Conservation (phyloP, 2,329 filamentous ascomycete genomes). For the Atkinsonella hypoxylon region DNA sequence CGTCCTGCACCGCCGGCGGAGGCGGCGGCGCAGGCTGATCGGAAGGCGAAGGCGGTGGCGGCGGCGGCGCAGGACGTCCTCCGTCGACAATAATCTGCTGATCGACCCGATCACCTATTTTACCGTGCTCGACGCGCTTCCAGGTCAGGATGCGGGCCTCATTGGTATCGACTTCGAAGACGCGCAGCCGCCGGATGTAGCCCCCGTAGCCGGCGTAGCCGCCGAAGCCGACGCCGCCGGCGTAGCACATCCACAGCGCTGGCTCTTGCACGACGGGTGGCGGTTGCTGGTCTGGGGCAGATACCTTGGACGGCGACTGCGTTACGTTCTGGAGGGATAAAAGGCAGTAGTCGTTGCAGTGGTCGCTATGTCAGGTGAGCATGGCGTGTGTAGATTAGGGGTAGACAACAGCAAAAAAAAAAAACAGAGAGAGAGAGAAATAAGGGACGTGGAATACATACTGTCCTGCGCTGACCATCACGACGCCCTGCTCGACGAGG, state of each 20-base stretch:
- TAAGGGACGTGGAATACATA: slow-evolving; percentile 31
- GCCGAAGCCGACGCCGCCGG: slow-evolving; percentile 80
- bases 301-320: slow-evolving; percentile 4
- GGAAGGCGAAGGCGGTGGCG: slow-evolving; percentile 8
- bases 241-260: slow-evolving; percentile 96
- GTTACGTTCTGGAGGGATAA: slow-evolving; percentile 37
- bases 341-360: slow-evolving; percentile 93
- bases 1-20: slow-evolving; percentile 7
- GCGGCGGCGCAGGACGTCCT: slow-evolving; percentile 32
- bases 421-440: background rate
- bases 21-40: background rate
- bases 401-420: slow-evolving; percentile 10
- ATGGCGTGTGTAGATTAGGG: background rate
- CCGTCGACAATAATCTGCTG: slow-evolving; percentile 56
- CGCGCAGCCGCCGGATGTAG: slow-evolving; percentile 69
- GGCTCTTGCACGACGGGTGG: slow-evolving; percentile 30
- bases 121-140: slow-evolving; percentile 69
- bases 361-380: slow-evolving; percentile 46
- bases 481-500: slow-evolving; percentile 71
- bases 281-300: slow-evolving; percentile 3
- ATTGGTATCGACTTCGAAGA: slow-evolving; percentile 92
- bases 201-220: slow-evolving; percentile 88
- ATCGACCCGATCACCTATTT: slow-evolving; percentile 41
- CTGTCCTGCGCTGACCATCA: slow-evolving; percentile 87
- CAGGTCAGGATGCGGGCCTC: slow-evolving; percentile 81